phyloP scores from a whole-genome alignment of 192 early-diverging fungal genomes.

The Geosiphon pyriformis region DNA sequence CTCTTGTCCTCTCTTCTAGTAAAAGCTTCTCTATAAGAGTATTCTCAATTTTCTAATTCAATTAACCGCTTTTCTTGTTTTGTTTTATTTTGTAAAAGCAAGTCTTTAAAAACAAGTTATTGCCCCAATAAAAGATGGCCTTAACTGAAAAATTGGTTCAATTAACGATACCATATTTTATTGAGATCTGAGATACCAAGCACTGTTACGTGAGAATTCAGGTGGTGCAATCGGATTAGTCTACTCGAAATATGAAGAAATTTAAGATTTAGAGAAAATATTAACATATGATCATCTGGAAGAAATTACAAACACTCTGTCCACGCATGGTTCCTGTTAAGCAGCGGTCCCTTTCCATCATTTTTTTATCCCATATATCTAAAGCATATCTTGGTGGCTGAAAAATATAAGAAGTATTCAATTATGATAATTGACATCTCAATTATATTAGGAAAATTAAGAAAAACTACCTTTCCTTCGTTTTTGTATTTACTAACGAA shows the following conservation, averaged over 20 bases:
- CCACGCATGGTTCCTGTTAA: slow-evolving; percentile 66
- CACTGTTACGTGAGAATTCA: slow-evolving; percentile 66
- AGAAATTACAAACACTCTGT: slow-evolving; percentile 45
- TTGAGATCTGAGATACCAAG: slow-evolving; percentile 48
- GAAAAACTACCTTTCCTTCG: slow-evolving; percentile 53
- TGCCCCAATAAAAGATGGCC: no score
- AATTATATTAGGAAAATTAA: background rate
- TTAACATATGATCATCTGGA: background rate
- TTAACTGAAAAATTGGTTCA: no score
- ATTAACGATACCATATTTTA: no score
- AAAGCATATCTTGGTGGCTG: slow-evolving; percentile 59
- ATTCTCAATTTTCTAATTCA: no score
- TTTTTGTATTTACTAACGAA: slow-evolving; percentile 53
- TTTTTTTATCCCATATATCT: slow-evolving; percentile 71
- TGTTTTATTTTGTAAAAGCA: no score
- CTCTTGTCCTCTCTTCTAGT: no score
- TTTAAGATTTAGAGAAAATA: background rate
- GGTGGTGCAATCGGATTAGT: slow-evolving; percentile 44
- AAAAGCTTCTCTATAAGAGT: no score
- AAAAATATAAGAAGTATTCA: background rate
- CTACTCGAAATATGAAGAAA: slow-evolving; percentile 10
- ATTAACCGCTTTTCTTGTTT: no score
- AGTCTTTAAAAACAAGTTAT: no score
- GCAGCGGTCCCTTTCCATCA: slow-evolving; percentile 73
- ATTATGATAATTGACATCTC: background rate